Conservation (phyloP, 2,329 filamentous ascomycete genomes). For the Colletotrichum shisoi region DNA sequence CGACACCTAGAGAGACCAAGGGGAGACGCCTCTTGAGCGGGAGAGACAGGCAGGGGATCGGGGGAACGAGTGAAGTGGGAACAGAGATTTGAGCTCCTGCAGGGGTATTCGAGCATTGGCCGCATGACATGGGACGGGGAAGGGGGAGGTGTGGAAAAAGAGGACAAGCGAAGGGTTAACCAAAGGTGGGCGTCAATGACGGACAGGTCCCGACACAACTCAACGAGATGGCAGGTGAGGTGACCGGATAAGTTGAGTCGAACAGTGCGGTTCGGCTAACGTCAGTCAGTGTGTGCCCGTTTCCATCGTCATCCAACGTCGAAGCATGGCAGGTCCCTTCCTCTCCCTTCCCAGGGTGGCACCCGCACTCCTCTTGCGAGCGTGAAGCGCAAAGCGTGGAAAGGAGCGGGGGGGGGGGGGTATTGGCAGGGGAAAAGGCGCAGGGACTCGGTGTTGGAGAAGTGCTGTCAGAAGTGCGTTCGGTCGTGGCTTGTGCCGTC, state of each 20-base stretch:
- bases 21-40: slow-evolving; percentile 11
- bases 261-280: slow-evolving; percentile 22
- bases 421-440: slow-evolving; percentile 4
- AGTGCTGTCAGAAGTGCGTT: slow-evolving; percentile 8
- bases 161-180: not conserved
- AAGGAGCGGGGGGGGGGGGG: not conserved
- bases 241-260: slow-evolving; percentile 27
- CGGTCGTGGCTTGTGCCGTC: slow-evolving; percentile 17
- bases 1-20: slow-evolving; percentile 18
- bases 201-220: slow-evolving; percentile 28
- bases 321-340: not conserved
- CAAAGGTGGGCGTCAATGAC: slow-evolving; percentile 23
- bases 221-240: slow-evolving; percentile 32
- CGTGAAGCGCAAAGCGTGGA: not conserved
- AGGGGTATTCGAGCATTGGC: not conserved
- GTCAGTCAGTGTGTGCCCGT: slow-evolving; percentile 18
- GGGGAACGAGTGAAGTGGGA: not conserved
- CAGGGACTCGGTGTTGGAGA: slow-evolving; percentile 6
- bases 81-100: slow-evolving; percentile 16
- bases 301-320: not conserved
- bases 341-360: not conserved
- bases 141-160: slow-evolving; percentile 1
- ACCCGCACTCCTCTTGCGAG: not conserved
- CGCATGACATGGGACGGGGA: slow-evolving; percentile 14
- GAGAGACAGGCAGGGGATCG: slow-evolving; percentile 3